Evolutionary conservation across 2,329 filamentous ascomycete species (phyloP).

Genomic region (Microdochium nivale): DNA sequence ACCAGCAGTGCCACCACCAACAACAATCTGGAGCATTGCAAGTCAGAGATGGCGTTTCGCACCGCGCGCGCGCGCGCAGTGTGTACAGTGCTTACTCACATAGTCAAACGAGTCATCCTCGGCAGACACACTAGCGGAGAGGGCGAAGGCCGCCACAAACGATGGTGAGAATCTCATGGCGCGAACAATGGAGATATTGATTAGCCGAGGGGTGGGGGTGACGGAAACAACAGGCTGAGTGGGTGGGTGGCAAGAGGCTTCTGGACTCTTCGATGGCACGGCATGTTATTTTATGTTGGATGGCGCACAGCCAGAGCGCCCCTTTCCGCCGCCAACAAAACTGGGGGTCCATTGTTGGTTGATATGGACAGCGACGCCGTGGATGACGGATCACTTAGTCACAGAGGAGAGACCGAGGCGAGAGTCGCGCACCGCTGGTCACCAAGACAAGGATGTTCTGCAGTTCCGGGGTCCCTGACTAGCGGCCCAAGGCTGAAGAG

Average conservation of each 20-base stretch:
- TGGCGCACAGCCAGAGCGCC: neutral
- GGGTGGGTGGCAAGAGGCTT: neutral
- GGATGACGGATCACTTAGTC: too few relatives aligned
- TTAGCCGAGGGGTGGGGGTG: neutral
- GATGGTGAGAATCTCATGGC: neutral
- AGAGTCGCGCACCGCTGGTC: neutral
- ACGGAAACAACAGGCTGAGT: neutral
- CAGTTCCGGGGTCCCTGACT: neutral
- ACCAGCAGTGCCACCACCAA: conserved; percentile 25
- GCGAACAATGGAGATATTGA: neutral
- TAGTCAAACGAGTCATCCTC: neutral
- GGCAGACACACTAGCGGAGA: neutral
- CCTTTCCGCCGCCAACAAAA: too few relatives aligned
- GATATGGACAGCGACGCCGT: too few relatives aligned
- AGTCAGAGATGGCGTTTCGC: neutral
- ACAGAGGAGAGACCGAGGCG: too few relatives aligned
- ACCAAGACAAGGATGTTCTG: neutral
- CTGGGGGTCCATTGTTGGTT: too few relatives aligned
- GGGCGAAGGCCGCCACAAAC: neutral
- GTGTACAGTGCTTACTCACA: neutral
- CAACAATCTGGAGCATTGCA: conserved; percentile 13
- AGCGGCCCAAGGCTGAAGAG: neutral
- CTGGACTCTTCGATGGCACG: neutral
- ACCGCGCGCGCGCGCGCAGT: neutral
- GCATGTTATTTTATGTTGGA: neutral